phyloP scores from a whole-genome alignment of 371 early-diverging fungal genomes.

The Cokeromyces recurvatus region DNA sequence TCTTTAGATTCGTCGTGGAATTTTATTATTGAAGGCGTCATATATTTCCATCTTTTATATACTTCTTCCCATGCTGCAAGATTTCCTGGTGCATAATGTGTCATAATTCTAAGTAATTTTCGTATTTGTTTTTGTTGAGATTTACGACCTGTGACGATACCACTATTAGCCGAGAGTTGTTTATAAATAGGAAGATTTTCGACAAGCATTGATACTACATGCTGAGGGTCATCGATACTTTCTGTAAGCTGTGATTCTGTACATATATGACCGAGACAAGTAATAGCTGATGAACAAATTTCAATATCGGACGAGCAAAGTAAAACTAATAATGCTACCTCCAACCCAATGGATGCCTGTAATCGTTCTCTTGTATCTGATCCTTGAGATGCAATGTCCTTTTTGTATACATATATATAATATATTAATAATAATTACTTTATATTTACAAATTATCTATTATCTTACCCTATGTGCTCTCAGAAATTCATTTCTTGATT shows the following conservation, averaged over 20 bases:
- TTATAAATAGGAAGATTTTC: slow-evolving; percentile 72
- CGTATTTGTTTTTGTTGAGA: slow-evolving; percentile 81
- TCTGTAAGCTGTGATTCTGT: slow-evolving; percentile 59
- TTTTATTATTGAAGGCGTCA: slow-evolving; percentile 51
- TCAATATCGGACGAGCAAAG: slow-evolving; percentile 76
- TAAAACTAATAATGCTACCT: slow-evolving; percentile 72
- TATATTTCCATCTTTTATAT: slow-evolving; percentile 72
- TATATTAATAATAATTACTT: too few relatives aligned
- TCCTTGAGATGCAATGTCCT: slow-evolving; percentile 48
- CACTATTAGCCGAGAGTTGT: slow-evolving; percentile 58
- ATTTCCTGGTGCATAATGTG: slow-evolving; percentile 70
- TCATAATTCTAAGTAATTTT: slow-evolving; percentile 62
- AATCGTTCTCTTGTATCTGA: slow-evolving; percentile 58
- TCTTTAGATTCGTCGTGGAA: slow-evolving; percentile 41
- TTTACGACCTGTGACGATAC: slow-evolving; percentile 64
- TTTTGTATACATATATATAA: background rate
- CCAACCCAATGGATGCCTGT: slow-evolving; percentile 69
- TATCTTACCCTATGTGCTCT: slow-evolving; percentile 31
- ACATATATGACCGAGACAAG: slow-evolving; percentile 62
- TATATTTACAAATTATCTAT: too few relatives aligned
- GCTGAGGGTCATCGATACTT: slow-evolving; percentile 49
- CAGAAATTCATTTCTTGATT: slow-evolving; percentile 59
- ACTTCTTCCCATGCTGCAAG: slow-evolving; percentile 86
- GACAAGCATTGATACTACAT: slow-evolving; percentile 55
- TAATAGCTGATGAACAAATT: slow-evolving; percentile 59